phyloP scores from a whole-genome alignment of 768 basidiomycete species.

The Lactarius sp. region DNA sequence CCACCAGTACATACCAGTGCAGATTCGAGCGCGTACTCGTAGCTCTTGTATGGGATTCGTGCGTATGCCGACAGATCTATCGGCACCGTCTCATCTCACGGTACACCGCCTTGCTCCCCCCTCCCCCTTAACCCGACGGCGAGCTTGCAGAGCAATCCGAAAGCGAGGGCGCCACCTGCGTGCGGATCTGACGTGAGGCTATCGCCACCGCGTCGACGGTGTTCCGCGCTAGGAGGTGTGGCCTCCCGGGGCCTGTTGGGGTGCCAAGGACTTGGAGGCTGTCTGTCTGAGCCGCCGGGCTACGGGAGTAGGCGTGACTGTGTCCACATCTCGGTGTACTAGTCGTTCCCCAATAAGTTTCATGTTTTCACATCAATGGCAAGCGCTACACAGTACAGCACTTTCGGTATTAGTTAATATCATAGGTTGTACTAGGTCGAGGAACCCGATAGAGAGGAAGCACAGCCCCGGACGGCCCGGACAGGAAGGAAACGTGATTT shows the following conservation, averaged over 20 bases:
- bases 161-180: slow-evolving; percentile 49
- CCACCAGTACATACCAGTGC: slow-evolving; percentile 26
- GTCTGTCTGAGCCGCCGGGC: not conserved
- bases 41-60: too few relatives aligned
- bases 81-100: slow-evolving; percentile 39
- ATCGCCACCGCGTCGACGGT: slow-evolving; percentile 58
- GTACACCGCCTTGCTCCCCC: slow-evolving; percentile 28
- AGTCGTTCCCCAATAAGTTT: not conserved
- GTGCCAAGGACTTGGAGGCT: slow-evolving; percentile 49
- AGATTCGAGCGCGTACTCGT: slow-evolving; percentile 35
- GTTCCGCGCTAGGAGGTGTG: slow-evolving; percentile 40
- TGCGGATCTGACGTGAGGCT: slow-evolving; percentile 67
- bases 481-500: too few relatives aligned
- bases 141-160: slow-evolving; percentile 59
- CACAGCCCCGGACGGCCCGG: too few relatives aligned
- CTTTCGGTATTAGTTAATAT: too few relatives aligned
- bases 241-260: slow-evolving; percentile 50
- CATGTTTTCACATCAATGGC: not conserved
- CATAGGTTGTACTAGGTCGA: too few relatives aligned
- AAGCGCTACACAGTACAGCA: not conserved
- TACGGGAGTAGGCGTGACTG: not conserved
- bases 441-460: too few relatives aligned
- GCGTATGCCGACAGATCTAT: too few relatives aligned
- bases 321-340: not conserved
- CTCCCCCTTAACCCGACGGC: slow-evolving; percentile 50